Conservation (phyloP, 2,329 filamentous ascomycete genomes). For the Fusarium verticillioides region DNA sequence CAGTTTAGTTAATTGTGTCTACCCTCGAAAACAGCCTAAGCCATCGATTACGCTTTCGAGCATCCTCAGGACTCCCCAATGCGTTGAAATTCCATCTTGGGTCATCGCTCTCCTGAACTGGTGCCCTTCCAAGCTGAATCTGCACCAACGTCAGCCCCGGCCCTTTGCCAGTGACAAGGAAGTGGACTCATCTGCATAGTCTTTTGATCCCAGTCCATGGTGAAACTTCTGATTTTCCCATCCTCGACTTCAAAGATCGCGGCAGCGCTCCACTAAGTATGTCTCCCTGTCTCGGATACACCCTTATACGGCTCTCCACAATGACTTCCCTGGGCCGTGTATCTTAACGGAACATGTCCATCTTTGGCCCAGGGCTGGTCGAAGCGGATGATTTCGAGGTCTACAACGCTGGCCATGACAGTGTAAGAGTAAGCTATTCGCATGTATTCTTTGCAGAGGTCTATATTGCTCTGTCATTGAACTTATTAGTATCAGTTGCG, state of each 20-base stretch:
- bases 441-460: conserved; percentile 30
- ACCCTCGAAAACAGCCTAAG: background rate
- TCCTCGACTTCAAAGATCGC: conserved; percentile 42
- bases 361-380: conserved; percentile 41
- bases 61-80: conserved; percentile 21
- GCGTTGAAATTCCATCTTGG: conserved; percentile 37
- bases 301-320: conserved; percentile 39
- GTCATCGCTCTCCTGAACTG: conserved; percentile 37
- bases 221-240: conserved; percentile 26
- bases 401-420: conserved; percentile 36
- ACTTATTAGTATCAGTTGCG: background rate
- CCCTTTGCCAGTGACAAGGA: too few relatives aligned
- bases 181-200: conserved; percentile 11
- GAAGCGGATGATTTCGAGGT: conserved; percentile 38
- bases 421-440: conserved; percentile 27
- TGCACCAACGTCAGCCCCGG: background rate
- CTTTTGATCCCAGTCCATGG: conserved; percentile 31
- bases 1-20: too few relatives aligned
- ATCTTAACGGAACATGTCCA: conserved; percentile 40
- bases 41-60: conserved; percentile 7
- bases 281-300: conserved; percentile 29
- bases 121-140: conserved; percentile 42
- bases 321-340: conserved; percentile 40
- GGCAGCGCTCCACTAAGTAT: conserved; percentile 32
- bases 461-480: conserved; percentile 5